Evolutionary conservation across 2,329 filamentous ascomycete species (phyloP), one percentile per base, ranked within the genome.

Genomic region (Pseudonectria foliicola): DNA sequence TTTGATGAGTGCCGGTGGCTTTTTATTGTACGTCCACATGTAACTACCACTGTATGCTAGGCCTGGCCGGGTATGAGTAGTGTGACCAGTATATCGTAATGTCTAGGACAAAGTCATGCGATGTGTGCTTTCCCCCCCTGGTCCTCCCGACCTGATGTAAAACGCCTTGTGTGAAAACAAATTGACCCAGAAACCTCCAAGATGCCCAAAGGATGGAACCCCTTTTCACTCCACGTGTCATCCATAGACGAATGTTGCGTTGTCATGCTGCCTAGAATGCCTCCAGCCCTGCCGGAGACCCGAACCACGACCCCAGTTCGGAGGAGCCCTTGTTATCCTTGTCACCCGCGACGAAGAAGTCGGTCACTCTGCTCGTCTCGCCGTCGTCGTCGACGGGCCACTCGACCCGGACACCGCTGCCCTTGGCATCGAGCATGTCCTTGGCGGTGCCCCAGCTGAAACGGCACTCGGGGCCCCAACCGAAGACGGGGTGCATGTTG

Each of bases 391-490:
- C 77, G 10, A 66, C 70, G 0, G 88, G 86, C 90, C 90, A 96
- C 29, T 94, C 87, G 0, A 94, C 82, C 55, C 74, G 81, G 34
- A 83, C 71, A 4, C 75, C 77, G 15, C 67, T 68, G 7, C 67
- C 72, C 57, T 84, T 87, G n/a, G 69, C 66, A 47, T 95, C 89
- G 4, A 98, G 66, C 77, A 96, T 75, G 53, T 96, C 89, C 64
- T 93, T 95, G 2, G 85, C 85, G 1, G 92, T 96, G 0, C 84
- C 85, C 92, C 92, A 98, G 54, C 88, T 95, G 55, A 95, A 96
- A 4, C 92, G 73, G 57, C 87, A 94, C 62, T 96, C 89, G 15
- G 75, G 75, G 0, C 90, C 89, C 90, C 92, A 98, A 11, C 92
- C 92, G 65, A 96, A 98, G 2, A 96, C 64, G 3, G 86, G 85